Percentiles rank a stretch among this genome's conserved stretches.
Evolutionary conservation across 345 rosid species (phyloP).

Genomic region (Linum trigynum): DNA sequence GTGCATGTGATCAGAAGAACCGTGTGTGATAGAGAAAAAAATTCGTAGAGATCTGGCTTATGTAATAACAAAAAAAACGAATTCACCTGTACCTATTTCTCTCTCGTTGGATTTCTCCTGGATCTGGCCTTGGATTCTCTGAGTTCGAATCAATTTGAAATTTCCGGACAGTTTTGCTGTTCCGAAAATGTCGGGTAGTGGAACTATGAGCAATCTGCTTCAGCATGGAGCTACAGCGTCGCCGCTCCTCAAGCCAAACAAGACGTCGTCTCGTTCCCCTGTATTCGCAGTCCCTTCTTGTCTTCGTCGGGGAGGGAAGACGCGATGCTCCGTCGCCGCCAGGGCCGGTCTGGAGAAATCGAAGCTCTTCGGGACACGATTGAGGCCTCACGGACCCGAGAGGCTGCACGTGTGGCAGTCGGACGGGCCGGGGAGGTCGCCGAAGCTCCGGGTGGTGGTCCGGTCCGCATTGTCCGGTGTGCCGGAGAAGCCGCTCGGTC

Average conservation of each 20-base stretch:
- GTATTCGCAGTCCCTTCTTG: slow-evolving; percentile 29
- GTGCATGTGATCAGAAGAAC: neutral
- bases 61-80: neutral
- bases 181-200: slow-evolving; percentile 45
- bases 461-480: slow-evolving; percentile 66
- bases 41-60: neutral
- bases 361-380: slow-evolving; percentile 37
- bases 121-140: neutral
- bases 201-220: slow-evolving; percentile 30
- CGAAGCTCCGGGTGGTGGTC: slow-evolving; percentile 63
- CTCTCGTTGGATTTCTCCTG: neutral
- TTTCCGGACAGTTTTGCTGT: neutral
- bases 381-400: slow-evolving; percentile 43
- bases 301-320: slow-evolving; percentile 16
- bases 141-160: neutral
- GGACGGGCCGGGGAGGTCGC: slow-evolving; percentile 64
- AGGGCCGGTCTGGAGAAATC: slow-evolving; percentile 11
- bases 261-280: slow-evolving; percentile 21
- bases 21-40: neutral
- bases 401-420: slow-evolving; percentile 59
- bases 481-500: slow-evolving; percentile 94
- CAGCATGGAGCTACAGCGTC: slow-evolving; percentile 29
- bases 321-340: slow-evolving; percentile 26
- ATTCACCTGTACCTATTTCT: neutral
- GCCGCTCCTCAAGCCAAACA: slow-evolving; percentile 18